Evolutionary conservation across 1,284 basidiomycete genomes (phyloP), one percentile per base, ranked within the genome.

Genomic region (Rhodotorula glutinis): DNA sequence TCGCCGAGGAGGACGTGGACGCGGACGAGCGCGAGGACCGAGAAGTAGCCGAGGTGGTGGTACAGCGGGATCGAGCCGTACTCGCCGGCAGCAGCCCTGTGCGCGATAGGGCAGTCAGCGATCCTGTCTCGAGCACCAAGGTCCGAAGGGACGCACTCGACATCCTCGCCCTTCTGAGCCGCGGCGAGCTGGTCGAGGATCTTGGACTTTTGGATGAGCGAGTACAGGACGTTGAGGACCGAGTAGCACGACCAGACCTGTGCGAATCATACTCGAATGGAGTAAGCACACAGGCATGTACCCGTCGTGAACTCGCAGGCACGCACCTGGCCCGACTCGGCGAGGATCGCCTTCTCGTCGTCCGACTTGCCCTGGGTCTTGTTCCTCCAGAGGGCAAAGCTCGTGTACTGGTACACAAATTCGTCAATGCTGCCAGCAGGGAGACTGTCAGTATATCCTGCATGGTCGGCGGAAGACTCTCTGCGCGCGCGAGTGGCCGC

Each of bases 351-450:
- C 41, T 92, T 83, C 78, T 98, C 95, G 75, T 97, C 93, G 62
- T 94, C 92, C 0, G 86, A 86, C 82, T 97, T 97, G 71, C 84
- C 84, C 70, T 89, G 88, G 44, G 88, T 85, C 77, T 90, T 90
- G 51, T 89, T 89, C 64, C 93, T 83, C 88, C 91, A 97, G 62
- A 90, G 87, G 74, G 92, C 89, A 81, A 97, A 97, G 29, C 90
- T 90, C 79, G 96, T 92, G 84, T 95, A 98, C 79, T 98, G 95
- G 82, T 97, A 98, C 75, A 98, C 96, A 80, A 98, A 98, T 78
- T 98, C 95, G 81, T 98, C 95, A 76, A 98, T 89, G 80, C 57
- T 59, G 38, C 25, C 17, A 19, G 4, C 29, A 23, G 38, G 4
- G 23, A 21, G 23, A n/a, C 1, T 30, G 16, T 16, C 30, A 27